phyloP scores from a whole-genome alignment of 495 filamentous ascomycete species.

The Monascus purpureus region DNA sequence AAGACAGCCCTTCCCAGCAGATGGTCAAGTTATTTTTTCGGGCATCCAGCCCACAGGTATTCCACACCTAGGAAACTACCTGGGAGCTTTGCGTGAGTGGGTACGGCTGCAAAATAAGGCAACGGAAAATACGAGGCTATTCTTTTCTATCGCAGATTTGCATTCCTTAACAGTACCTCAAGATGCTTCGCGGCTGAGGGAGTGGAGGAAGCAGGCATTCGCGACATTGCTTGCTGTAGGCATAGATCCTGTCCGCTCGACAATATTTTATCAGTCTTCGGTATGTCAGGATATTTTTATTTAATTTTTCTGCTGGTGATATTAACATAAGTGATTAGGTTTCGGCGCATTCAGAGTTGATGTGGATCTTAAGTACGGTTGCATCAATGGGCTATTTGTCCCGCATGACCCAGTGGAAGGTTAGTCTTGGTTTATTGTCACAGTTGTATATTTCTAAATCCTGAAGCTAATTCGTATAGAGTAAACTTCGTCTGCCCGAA shows the following conservation, averaged over 20 bases:
- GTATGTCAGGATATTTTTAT: slow-evolving; percentile 35
- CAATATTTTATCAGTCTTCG: slow-evolving; percentile 73
- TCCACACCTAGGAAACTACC: slow-evolving; percentile 93
- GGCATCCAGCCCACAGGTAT: slow-evolving; percentile 93
- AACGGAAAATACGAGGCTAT: slow-evolving; percentile 37
- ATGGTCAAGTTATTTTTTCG: slow-evolving; percentile 53
- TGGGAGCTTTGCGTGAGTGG: slow-evolving; percentile 86
- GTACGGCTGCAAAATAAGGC: slow-evolving; percentile 57
- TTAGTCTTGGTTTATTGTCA: no score
- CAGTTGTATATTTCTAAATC: no score
- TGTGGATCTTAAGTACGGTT: slow-evolving; percentile 90
- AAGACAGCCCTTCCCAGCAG: not conserved
- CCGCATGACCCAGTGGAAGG: slow-evolving; percentile 99
- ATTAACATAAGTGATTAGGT: no score
- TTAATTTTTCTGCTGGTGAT: no score
- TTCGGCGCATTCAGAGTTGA: slow-evolving; percentile 68
- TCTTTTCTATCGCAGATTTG: slow-evolving; percentile 82
- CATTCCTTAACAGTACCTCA: slow-evolving; percentile 81
- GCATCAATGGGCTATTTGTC: slow-evolving; percentile 80
- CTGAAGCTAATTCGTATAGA: slow-evolving; percentile 29
- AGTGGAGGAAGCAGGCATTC: slow-evolving; percentile 57
- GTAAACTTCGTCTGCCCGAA: slow-evolving; percentile 49
- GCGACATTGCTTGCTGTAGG: slow-evolving; percentile 75
- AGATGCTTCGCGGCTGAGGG: slow-evolving; percentile 37
- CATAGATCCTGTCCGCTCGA: slow-evolving; percentile 55